Conservation (phyloP, 805 yeast species). For the Kuraishia piskuri region DNA sequence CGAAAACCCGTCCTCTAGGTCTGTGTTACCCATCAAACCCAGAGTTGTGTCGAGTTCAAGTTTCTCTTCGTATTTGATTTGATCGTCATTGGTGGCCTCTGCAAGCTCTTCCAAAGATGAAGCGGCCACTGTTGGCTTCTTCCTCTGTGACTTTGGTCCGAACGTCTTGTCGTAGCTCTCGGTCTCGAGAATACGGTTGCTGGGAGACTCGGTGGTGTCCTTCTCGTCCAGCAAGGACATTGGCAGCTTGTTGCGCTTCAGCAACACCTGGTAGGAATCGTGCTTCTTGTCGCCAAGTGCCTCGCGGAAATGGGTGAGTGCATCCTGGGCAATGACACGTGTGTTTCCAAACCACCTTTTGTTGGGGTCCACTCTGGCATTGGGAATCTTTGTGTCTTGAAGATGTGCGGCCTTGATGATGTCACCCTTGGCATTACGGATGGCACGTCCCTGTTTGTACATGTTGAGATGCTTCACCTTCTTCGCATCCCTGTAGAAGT, state of each 20-base stretch:
- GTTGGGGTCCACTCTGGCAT: constrained; percentile 92
- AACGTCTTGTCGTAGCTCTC: constrained; percentile 76
- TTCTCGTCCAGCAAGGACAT: constrained; percentile 91
- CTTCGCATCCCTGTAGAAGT: constrained; percentile 91
- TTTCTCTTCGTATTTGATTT: constrained; percentile 60
- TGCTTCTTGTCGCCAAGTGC: constrained; percentile 82
- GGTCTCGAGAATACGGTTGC: constrained; percentile 76
- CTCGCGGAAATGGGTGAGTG: constrained; percentile 85
- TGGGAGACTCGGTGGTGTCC: constrained; percentile 68
- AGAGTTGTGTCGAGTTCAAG: constrained; percentile 65
- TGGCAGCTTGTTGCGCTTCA: constrained; percentile 87
- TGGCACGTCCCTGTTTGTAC: constrained; percentile 90
- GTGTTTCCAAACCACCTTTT: constrained; percentile 98
- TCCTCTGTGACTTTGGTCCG: constrained; percentile 93
- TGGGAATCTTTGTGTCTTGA: constrained; percentile 81
- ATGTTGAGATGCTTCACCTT: constrained; percentile 82
- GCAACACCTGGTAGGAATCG: constrained; percentile 77
- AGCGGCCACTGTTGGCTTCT: constrained; percentile 71
- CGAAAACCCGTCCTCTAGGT: constrained; percentile 69
- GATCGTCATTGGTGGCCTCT: constrained; percentile 43
- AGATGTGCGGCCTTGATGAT: constrained; percentile 79
- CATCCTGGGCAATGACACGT: constrained; percentile 95
- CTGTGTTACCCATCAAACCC: constrained; percentile 70
- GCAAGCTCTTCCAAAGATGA: constrained; percentile 80
- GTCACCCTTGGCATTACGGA: constrained; percentile 81